Evolutionary conservation across 306 rosid species (phyloP).

Genomic region (Malus asiatica): DNA sequence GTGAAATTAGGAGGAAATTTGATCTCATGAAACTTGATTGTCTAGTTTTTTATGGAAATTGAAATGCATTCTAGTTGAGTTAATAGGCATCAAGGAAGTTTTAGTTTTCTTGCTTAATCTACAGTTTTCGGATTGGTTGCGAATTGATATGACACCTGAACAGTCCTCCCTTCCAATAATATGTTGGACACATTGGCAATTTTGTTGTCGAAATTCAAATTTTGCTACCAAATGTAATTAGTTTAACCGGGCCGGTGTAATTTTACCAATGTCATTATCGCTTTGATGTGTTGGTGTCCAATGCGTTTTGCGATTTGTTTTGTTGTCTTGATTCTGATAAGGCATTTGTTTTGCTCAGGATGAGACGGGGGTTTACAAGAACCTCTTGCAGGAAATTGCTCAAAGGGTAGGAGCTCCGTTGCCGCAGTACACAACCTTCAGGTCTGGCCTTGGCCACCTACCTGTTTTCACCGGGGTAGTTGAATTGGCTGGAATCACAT

Average conservation of each 20-base stretch:
- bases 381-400: constrained; percentile 94
- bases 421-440: constrained; percentile 87
- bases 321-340: constrained; percentile 20
- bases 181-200: neutral
- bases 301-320: neutral
- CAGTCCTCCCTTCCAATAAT: neutral
- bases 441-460: constrained; percentile 91
- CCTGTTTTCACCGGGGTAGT: constrained; percentile 96
- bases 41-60: neutral
- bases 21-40: neutral
- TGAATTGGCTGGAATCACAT: constrained; percentile 86
- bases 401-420: constrained; percentile 97
- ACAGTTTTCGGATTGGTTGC: neutral
- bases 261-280: neutral
- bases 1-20: neutral
- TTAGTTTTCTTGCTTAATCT: neutral
- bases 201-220: neutral
- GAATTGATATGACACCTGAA: neutral
- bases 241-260: neutral
- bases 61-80: neutral
- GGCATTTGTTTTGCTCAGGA: constrained; percentile 40
- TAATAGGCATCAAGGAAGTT: neutral
- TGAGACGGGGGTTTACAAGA: constrained; percentile 98
- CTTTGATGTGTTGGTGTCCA: neutral
- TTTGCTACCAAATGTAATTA: neutral